Evolutionary conservation across 2,329 filamentous ascomycete species (phyloP).

Genomic region (Karstenula rhodostoma): DNA sequence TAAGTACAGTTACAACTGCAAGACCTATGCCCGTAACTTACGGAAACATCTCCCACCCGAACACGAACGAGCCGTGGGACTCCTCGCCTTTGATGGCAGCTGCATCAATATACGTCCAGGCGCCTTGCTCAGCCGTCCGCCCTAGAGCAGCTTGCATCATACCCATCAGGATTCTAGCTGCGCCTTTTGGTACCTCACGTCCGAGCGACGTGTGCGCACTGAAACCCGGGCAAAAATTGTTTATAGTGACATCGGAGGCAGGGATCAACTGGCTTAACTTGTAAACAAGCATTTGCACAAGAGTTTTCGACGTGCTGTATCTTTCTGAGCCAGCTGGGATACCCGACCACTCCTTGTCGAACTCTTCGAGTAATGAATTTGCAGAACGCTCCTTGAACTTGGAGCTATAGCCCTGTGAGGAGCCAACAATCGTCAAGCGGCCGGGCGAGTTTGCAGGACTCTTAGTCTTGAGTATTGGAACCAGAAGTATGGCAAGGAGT

Average conservation of each 20-base stretch:
- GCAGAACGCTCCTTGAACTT: constrained; percentile 17
- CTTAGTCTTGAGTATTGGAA: constrained; percentile 28
- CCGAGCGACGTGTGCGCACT: constrained; percentile 53
- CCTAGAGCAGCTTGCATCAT: constrained; percentile 33
- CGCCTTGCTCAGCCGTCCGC: constrained; percentile 49
- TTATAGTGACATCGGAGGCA: constrained; percentile 44
- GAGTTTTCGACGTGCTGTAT: constrained; percentile 19
- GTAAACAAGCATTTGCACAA: constrained; percentile 18
- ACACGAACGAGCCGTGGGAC: constrained; percentile 51
- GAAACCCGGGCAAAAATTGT: constrained; percentile 56
- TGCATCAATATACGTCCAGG: constrained; percentile 58
- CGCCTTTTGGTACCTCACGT: constrained; percentile 14
- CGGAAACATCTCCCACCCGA: constrained; percentile 54
- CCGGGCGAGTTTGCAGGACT: constrained; percentile 11
- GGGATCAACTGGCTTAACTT: constrained; percentile 20
- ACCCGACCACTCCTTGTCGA: constrained; percentile 17
- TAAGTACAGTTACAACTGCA: not conserved
- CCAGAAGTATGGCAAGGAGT: constrained; percentile 58
- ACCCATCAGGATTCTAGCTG: constrained; percentile 20
- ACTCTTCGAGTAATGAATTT: constrained; percentile 19
- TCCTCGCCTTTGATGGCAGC: constrained; percentile 55
- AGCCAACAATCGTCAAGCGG: constrained; percentile 20
- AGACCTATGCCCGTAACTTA: constrained; percentile 40
- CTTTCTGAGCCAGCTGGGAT: not conserved
- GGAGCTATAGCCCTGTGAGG: constrained; percentile 10